Evolutionary conservation across 1,139 yeast genomes (phyloP).

Genomic region (Blastobotrys persicus): DNA sequence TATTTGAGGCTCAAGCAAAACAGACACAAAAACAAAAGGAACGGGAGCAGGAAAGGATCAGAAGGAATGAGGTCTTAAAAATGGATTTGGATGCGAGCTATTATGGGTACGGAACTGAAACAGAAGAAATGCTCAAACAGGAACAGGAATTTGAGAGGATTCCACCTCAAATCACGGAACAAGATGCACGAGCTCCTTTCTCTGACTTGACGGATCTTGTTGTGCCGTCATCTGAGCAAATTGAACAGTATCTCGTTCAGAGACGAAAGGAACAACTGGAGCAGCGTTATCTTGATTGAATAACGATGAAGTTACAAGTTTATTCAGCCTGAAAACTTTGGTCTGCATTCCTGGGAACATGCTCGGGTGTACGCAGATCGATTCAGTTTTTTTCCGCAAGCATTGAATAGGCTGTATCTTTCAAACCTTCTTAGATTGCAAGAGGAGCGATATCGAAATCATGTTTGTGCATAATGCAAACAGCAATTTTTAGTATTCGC

Average conservation of each 20-base stretch:
- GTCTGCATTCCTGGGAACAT: too few relatives aligned
- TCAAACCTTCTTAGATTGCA: too few relatives aligned
- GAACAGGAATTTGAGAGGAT: not conserved
- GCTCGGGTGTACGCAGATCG: too few relatives aligned
- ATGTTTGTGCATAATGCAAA: too few relatives aligned
- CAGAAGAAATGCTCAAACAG: conserved; percentile 22
- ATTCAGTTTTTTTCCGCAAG: too few relatives aligned
- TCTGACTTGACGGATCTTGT: not conserved
- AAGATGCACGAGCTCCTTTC: conserved; percentile 6
- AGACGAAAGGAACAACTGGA: conserved; percentile 47
- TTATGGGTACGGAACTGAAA: conserved; percentile 49
- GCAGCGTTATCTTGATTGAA: conserved; percentile 25
- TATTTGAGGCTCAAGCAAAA: conserved; percentile 40
- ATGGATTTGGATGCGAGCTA: conserved; percentile 33
- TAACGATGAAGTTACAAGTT: not conserved
- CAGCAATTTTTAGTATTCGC: too few relatives aligned
- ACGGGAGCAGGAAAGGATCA: conserved; percentile 10
- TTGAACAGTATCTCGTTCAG: conserved; percentile 49
- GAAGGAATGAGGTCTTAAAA: conserved; percentile 5
- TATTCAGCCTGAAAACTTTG: too few relatives aligned
- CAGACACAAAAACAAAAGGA: conserved; percentile 19
- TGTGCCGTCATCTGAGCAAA: conserved; percentile 42
- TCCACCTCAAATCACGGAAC: not conserved
- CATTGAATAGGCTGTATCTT: too few relatives aligned
- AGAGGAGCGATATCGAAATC: too few relatives aligned